Evolutionary conservation across 371 early-diverging fungal genomes (phyloP).

Genomic region (Mucor plumbeus): DNA sequence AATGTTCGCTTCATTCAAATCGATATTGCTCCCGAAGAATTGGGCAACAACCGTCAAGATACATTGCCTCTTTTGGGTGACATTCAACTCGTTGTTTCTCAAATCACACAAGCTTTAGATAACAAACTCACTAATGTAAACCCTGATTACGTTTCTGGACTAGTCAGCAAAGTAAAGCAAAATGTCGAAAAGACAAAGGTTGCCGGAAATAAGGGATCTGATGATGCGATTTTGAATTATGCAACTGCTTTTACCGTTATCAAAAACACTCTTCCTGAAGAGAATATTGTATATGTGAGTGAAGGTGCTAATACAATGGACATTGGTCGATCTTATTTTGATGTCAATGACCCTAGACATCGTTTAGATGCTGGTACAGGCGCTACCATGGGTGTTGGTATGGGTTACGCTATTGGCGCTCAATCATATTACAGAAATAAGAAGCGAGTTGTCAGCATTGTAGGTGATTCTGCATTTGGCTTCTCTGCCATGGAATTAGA

Average conservation of each 20-base stretch:
- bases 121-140: slow-evolving; percentile 14
- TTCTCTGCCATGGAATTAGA: slow-evolving; percentile 86
- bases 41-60: slow-evolving; percentile 56
- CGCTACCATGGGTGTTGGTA: slow-evolving; percentile 86
- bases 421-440: slow-evolving; percentile 56
- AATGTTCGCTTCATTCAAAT: slow-evolving; percentile 72
- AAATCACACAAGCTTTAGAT: slow-evolving; percentile 43
- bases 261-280: slow-evolving; percentile 50
- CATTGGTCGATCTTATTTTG: slow-evolving; percentile 77
- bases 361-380: slow-evolving; percentile 81
- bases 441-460: slow-evolving; percentile 68
- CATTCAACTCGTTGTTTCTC: slow-evolving; percentile 55
- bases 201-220: slow-evolving; percentile 38
- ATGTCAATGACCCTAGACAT: slow-evolving; percentile 66
- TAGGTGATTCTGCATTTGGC: slow-evolving; percentile 87
- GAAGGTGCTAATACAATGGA: slow-evolving; percentile 92
- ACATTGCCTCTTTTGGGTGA: slow-evolving; percentile 71
- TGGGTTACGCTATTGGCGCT: slow-evolving; percentile 83
- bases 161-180: slow-evolving; percentile 45
- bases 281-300: slow-evolving; percentile 64
- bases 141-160: slow-evolving; percentile 30
- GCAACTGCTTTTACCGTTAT: slow-evolving; percentile 72
- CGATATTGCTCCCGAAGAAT: slow-evolving; percentile 74
- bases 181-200: slow-evolving; percentile 51
- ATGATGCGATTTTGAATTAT: slow-evolving; percentile 66